Conservation (phyloP, 345 rosid genomes). For the Leavenworthia alabamica region DNA sequence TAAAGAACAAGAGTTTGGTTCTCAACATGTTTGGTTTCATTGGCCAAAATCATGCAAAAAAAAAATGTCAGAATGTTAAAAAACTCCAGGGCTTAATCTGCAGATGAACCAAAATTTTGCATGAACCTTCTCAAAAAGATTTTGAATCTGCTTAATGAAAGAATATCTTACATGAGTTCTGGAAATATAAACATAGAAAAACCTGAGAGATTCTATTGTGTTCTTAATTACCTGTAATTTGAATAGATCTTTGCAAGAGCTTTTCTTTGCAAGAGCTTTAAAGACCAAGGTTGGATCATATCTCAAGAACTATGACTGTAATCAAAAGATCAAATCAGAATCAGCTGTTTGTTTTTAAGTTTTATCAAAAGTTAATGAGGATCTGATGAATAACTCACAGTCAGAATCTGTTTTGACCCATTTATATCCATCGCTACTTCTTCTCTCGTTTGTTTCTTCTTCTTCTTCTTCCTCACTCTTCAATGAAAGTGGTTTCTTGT, state of each 20-base stretch:
- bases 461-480: too few species aligned
- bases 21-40: slow-evolving; percentile 23
- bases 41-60: slow-evolving; percentile 30
- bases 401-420: slow-evolving; percentile 95
- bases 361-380: background rate
- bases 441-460: slow-evolving; percentile 35
- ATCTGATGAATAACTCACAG: slow-evolving; percentile 44
- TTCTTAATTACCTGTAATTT: slow-evolving; percentile 15
- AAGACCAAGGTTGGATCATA: slow-evolving; percentile 1
- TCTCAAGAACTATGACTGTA: slow-evolving; percentile 59
- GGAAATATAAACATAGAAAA: background rate
- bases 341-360: background rate
- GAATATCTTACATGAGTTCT: background rate
- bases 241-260: background rate
- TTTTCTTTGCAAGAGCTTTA: slow-evolving; percentile 15
- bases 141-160: slow-evolving; percentile 19
- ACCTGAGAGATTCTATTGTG: background rate
- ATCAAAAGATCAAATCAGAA: background rate
- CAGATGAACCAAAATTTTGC: slow-evolving; percentile 11
- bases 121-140: background rate
- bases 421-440: slow-evolving; percentile 50
- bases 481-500: slow-evolving; percentile 23
- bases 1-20: too few species aligned
- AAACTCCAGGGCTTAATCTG: background rate
- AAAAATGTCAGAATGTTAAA: background rate